phyloP scores from a whole-genome alignment of 2,329 filamentous ascomycete species.

The Phyllosticta citrichinensis region DNA sequence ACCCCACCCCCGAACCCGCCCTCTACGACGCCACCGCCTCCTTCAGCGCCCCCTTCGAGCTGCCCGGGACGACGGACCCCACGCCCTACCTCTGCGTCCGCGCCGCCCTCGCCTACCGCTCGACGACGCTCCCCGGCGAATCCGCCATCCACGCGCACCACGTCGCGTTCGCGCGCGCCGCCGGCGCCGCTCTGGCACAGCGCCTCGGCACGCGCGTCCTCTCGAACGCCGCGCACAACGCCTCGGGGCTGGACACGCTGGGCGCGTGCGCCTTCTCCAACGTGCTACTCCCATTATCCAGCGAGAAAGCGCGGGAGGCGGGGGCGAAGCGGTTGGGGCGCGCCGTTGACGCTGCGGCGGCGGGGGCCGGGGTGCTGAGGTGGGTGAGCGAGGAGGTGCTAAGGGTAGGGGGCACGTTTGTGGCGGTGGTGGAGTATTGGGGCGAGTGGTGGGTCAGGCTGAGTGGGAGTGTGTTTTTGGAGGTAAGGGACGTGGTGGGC shows the following conservation, averaged over 20 bases:
- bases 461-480: constrained; percentile 78
- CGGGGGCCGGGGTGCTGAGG: constrained; percentile 23
- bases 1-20: constrained; percentile 12
- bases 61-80: constrained; percentile 65
- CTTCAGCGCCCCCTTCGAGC: constrained; percentile 66
- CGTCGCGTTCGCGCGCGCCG: constrained; percentile 52
- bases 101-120: constrained; percentile 61
- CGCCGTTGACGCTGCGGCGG: constrained; percentile 14
- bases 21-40: constrained; percentile 40
- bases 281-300: constrained; percentile 56
- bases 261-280: constrained; percentile 63
- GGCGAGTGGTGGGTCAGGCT: constrained; percentile 60
- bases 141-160: constrained; percentile 55
- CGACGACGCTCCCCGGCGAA: constrained; percentile 60
- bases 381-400: constrained; percentile 34
- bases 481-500: constrained; percentile 67
- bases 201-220: constrained; percentile 61
- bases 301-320: constrained; percentile 19
- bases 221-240: constrained; percentile 45
- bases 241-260: constrained; percentile 37
- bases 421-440: constrained; percentile 53
- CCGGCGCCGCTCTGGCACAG: constrained; percentile 49
- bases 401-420: constrained; percentile 59
- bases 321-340: constrained; percentile 15
- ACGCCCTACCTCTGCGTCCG: constrained; percentile 62